Conservation (phyloP, 495 filamentous ascomycete genomes). For the Penicillium herquei region DNA sequence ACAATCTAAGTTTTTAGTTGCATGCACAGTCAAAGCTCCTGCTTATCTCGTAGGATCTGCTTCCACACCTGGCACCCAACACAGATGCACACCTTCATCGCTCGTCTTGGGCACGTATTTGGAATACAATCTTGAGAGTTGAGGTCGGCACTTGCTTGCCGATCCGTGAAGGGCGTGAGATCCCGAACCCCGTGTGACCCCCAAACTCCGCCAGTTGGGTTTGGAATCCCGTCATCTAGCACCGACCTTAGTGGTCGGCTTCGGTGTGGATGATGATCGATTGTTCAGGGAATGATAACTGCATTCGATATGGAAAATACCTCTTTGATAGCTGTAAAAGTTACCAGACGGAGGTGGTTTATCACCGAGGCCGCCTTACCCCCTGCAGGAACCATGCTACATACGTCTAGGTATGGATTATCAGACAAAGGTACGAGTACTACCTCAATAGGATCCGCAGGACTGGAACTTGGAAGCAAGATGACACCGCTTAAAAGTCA, state of each 20-base stretch:
- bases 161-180: constrained; percentile 1
- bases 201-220: neutral
- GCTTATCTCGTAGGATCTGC: neutral
- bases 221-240: neutral
- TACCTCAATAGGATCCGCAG: neutral
- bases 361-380: neutral
- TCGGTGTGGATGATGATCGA: neutral
- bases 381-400: neutral
- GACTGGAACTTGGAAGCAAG: neutral
- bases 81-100: neutral
- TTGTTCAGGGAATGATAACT: no score
- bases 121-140: neutral
- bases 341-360: neutral
- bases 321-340: no score
- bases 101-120: neutral
- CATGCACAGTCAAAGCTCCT: neutral
- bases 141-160: neutral
- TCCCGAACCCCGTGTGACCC: neutral
- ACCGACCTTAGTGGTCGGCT: neutral
- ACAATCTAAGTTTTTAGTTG: neutral
- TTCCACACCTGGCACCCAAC: no score
- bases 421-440: neutral
- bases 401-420: neutral
- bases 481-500: neutral
- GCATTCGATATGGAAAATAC: no score